These are phyloP conservation scores for Eucalyptus curtisii DNA, from an alignment of 345 rosid genomes.

Conservation along the genomic window DNA sequence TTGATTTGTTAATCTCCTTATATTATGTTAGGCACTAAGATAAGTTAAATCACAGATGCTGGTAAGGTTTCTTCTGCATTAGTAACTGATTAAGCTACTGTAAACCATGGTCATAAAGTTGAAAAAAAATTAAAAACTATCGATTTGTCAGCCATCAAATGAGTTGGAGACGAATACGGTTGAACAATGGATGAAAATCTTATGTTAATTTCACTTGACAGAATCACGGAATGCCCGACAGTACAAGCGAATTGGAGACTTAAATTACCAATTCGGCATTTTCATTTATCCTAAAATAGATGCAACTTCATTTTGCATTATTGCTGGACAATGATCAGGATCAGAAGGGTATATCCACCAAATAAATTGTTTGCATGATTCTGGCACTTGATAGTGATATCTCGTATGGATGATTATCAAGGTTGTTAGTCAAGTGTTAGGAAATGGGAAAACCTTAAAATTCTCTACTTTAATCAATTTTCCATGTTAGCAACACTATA, in stretches of 20 bases:
- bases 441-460: neutral
- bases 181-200: neutral
- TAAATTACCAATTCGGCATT: neutral
- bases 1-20: neutral
- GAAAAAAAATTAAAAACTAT: neutral
- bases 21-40: neutral
- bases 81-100: neutral
- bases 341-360: neutral
- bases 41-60: neutral
- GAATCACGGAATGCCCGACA: accelerated
- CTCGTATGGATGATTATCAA: neutral
- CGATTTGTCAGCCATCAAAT: neutral
- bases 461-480: neutral
- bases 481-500: neutral
- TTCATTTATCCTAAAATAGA: neutral
- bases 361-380: neutral
- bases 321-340: neutral
- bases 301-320: neutral
- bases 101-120: neutral
- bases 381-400: neutral
- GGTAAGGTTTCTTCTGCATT: neutral
- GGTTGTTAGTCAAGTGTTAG: neutral
- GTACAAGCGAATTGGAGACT: neutral
- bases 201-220: neutral
- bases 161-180: neutral